Conservation (phyloP, 371 early-diverging fungal genomes). For the Batkoa obscura region DNA sequence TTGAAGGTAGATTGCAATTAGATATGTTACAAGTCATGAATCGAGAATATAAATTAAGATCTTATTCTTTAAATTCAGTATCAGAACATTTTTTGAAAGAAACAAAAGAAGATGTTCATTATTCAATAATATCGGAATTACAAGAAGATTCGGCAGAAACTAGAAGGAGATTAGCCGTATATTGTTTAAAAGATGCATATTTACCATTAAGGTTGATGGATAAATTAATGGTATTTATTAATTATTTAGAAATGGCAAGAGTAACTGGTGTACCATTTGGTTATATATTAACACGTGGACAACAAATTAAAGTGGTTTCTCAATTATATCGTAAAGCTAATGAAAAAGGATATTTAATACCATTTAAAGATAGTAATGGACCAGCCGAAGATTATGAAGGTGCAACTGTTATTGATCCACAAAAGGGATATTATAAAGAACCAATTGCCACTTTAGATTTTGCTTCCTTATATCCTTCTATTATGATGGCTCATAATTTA, state of each 20-base stretch:
- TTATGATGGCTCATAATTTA: constrained; percentile 99
- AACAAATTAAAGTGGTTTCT: constrained; percentile 95
- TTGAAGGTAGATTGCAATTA: constrained; percentile 92
- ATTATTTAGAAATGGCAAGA: constrained; percentile 98
- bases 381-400: constrained; percentile 91
- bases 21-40: constrained; percentile 95
- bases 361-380: constrained; percentile 60
- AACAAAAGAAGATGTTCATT: constrained; percentile 99
- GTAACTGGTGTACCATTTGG: constrained; percentile 97
- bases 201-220: constrained; percentile 93
- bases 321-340: constrained; percentile 88
- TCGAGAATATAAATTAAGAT: constrained; percentile 93
- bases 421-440: constrained; percentile 85
- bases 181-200: constrained; percentile 98
- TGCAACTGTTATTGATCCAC: constrained; percentile 98
- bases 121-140: constrained; percentile 92
- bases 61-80: constrained; percentile 96
- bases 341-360: constrained; percentile 77
- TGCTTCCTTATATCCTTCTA: constrained; percentile 98
- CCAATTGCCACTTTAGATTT: constrained; percentile 99
- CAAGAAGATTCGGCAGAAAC: constrained; percentile 93
- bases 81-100: constrained; percentile 95
- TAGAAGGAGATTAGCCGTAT: constrained; percentile 91
- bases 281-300: constrained; percentile 88
- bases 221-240: constrained; percentile 94